Conservation (phyloP, 2,329 filamentous ascomycete genomes). For the Trichoderma sp. region DNA sequence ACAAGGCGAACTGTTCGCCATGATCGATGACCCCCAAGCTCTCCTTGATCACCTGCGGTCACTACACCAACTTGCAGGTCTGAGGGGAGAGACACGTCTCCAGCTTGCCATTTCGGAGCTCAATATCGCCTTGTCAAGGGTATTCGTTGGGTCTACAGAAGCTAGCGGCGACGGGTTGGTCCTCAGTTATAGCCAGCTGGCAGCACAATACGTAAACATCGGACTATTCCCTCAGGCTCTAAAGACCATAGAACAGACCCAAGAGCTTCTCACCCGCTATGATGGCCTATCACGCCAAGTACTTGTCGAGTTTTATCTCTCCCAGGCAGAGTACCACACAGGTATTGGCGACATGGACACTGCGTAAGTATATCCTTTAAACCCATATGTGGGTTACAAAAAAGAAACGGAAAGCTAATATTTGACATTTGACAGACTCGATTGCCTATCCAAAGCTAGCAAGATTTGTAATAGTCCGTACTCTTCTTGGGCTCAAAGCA, state of each 20-base stretch:
- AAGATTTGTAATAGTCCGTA: conserved; percentile 32
- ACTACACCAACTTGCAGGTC: conserved; percentile 48
- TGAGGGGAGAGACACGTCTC: conserved; percentile 48
- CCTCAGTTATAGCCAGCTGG: conserved; percentile 46
- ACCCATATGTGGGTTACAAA: neutral
- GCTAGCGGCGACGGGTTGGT: conserved; percentile 41
- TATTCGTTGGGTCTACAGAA: conserved; percentile 30
- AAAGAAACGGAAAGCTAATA: neutral
- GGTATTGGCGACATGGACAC: conserved; percentile 63
- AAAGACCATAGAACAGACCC: conserved; percentile 55
- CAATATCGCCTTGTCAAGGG: conserved; percentile 40
- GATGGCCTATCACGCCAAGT: conserved; percentile 39
- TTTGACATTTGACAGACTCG: conserved; percentile 24
- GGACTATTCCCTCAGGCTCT: conserved; percentile 51
- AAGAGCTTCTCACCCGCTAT: conserved; percentile 43
- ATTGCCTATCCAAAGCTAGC: conserved; percentile 40
- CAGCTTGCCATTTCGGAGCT: conserved; percentile 48
- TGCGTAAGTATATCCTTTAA: conserved; percentile 40
- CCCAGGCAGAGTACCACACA: conserved; percentile 71
- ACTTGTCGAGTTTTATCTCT: conserved; percentile 59
- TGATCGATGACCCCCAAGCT: conserved; percentile 48
- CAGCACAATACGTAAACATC: conserved; percentile 52
- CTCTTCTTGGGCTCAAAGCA: conserved; percentile 35
- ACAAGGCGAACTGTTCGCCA: conserved; percentile 40
- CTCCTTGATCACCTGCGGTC: conserved; percentile 51